Base-by-base conservation (phyloP, 106 monocot species). In the Narthecium ossifragum region DNA sequence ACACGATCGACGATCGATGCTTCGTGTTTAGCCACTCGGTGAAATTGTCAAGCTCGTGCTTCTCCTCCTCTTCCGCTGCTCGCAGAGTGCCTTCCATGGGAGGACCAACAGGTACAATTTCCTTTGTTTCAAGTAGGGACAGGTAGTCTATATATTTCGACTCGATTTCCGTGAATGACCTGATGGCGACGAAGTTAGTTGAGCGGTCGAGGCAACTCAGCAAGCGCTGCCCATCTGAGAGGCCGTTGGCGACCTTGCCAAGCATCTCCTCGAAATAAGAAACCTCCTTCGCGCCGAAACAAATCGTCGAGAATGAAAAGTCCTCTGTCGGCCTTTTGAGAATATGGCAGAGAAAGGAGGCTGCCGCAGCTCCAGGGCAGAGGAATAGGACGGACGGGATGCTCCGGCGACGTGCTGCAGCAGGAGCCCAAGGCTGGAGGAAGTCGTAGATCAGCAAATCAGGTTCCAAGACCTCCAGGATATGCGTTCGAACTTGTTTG, bases 371-470 rank as follows among this genome's bases (percentile, higher is more conserved):
- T 6, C 41, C 46, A 15, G 49, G 54, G 7, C 80, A 34, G 31
- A 80, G 60, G 76, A 80, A 80, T 20, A 60, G 41, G 29, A 80
- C 50, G 31, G 80, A 46, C 6, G 84, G 80, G 48, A 80, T 74
- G 24, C 60, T 50, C 13, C 59, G 61, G 0, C 30, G 17, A 48
- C 32, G 20, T 1, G 88, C 84, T 14, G 64, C 63, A 27, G 39
- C 13, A 14, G 74, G 72, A 15, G 74, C 84, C 88, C 88, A 88
- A 3, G 76, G 88, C 62, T 67, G 73, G 51, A 84, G 25, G 53
- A 84, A 84, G 76, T 88, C 88, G 57, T 77, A 83, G 50, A 83
- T 26, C 33, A 88, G 38, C 27, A 80, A 24, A 49, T 84, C 51
- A 6, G 88, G 84, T 2, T 34, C 31, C 52, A 80, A 26, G 11